Base-by-base conservation (phyloP, 2,329 filamentous ascomycete species). In the Xylariales sp. region DNA sequence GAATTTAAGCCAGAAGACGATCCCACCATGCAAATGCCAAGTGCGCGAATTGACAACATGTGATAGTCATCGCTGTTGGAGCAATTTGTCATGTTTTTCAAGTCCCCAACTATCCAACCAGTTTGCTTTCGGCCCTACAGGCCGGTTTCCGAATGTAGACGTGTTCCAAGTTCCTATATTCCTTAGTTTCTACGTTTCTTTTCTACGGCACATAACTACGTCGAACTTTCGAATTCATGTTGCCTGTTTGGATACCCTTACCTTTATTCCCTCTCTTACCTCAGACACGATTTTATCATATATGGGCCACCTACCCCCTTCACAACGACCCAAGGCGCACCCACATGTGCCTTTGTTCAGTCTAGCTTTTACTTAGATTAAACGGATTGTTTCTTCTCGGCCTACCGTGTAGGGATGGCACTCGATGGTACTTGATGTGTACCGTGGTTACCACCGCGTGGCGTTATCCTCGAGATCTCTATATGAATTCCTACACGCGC, bases 21-120 rank as follows among this genome's bases (percentile, higher is more conserved):
- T 69, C 82, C 84, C 23, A 81, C 83, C 9, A 83, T 89, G 79
- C 87, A 88, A 77, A 82, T 90, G 78, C 88, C 87, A 10, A 89
- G 86, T 74, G 85, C 82, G 49, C 81, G 87, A 58, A 84, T 90
- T 69, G 86, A 87, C 71, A 84, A 80, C 67, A 81, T 90, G 79
- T 89, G 23, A 23, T 23, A 68, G 28, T 43, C 49, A 14, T 52
- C 18, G 9, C 30, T 12, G 16, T 53, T 34, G 14, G n/a, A 30
- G n/a, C 45, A 39, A 43, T 16, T 28, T 28, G 6, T n/a, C 12
- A 45, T n/a, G 9, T 60, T 1, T 18, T 7, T 23, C 23, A 23
- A 23, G 23, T 23, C 23, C 23, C 23, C 23, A 23, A 23, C 23
- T 23, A 23, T 23, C 23, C 23, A 2, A 23, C 23, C 2, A 23